Evolutionary conservation across 805 yeast genomes (phyloP), one percentile per base, ranked within the genome.

Genomic region (Scheffersomyces ergatensis): DNA sequence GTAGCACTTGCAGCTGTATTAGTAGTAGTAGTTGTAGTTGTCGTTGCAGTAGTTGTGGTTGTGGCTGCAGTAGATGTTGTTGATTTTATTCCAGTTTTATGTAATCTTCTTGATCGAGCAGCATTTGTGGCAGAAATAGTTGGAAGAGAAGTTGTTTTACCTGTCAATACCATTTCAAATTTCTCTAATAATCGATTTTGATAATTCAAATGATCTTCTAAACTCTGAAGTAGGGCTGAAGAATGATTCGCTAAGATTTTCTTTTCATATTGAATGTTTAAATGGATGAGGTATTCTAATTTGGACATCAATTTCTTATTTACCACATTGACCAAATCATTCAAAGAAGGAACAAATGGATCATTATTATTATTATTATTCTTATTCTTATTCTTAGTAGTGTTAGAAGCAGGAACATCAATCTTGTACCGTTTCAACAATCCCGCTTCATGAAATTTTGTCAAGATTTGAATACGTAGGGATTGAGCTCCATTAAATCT

Each of bases 201-300:
- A 29, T 29, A 8, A 14, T 14, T 5, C 11, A 29, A 5, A 29
- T 29, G 32, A 5, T 12, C 5, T 15, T 29, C 12, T 29, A 29
- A 29, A 29, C 18, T 29, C 5, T 7, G 3, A 15, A 29, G 15
- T 29, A 29, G 15, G 5, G 17, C 18, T 4, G 18, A 14, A 14
- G 32, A 29, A 8, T 29, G 32, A 29, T 5, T 29, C 5, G 32
- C 13, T 15, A 29, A 29, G 5, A 29, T n/a, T 29, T 29, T 29
- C 32, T 29, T n/a, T 15, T 29, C 32, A 29, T 29, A 29, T 29
- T 29, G 32, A 29, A 29, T 29, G 18, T 29, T 29, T 29, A 29
- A 29, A 29, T 29, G 32, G 15, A 29, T 29, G 5, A 29, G 13
- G 15, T 29, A 29, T 14, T 29, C 32, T 29, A 29, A 29, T 29